phyloP scores from a whole-genome alignment of 768 basidiomycete genomes.

The Cystobasidium tubakii region DNA sequence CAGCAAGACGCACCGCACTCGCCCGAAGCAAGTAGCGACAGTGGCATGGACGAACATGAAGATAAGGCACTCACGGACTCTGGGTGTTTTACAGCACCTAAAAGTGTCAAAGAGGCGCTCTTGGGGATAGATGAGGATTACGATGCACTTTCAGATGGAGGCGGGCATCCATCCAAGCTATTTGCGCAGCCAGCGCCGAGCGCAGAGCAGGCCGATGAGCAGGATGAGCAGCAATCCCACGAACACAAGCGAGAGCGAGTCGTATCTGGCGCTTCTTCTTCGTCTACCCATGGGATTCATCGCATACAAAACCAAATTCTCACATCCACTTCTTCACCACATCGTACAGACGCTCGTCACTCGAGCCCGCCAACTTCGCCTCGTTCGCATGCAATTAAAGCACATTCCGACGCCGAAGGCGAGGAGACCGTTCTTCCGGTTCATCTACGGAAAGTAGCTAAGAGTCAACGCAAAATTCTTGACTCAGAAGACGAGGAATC shows the following conservation, averaged over 20 bases:
- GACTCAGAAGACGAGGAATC: neutral
- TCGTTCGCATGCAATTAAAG: neutral
- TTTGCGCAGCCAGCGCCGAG: neutral
- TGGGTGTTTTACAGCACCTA: neutral
- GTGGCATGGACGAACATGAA: neutral
- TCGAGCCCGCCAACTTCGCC: slow-evolving; percentile 1
- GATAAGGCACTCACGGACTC: neutral
- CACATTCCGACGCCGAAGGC: neutral
- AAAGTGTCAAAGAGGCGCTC: slow-evolving; percentile 1
- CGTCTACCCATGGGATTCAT: neutral
- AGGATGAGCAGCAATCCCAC: neutral
- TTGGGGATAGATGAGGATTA: neutral
- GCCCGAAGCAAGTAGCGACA: neutral
- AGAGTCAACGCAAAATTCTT: neutral
- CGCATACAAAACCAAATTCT: neutral
- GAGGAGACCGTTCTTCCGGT: neutral
- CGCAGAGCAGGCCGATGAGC: neutral
- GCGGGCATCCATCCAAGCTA: neutral
- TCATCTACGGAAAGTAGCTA: neutral
- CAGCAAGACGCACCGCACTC: neutral
- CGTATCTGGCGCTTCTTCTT: slow-evolving; percentile 5
- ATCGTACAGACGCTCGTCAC: neutral
- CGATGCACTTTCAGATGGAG: neutral
- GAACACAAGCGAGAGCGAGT: neutral
- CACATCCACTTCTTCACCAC: neutral